Base-by-base conservation (phyloP, 2,329 filamentous ascomycete species). In the Cadophora malorum region DNA sequence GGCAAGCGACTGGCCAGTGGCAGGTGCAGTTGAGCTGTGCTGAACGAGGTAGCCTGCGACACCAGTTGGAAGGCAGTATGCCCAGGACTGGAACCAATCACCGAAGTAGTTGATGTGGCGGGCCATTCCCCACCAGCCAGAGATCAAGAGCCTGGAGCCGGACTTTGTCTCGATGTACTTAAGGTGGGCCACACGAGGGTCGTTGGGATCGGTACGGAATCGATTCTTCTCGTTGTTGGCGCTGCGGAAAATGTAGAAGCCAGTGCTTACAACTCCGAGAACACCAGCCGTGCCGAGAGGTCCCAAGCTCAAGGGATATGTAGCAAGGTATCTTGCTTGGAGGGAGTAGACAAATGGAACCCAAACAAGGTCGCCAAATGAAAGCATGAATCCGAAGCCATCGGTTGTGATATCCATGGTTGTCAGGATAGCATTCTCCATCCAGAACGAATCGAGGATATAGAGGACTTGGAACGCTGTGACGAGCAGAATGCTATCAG, bases 61-160 rank as follows among this genome's bases (percentile, higher is more conserved):
- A 0, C 92, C 92, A 0, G 94, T 97, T 0, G 95, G 94, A 53
- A 97, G 84, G 72, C 89, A 93, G 80, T 96, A 97, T 0, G 93
- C 89, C 93, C 93, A 97, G 9, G 91, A 88, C 88, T 97, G 94
- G 72, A 96, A 85, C 94, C 94, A 97, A 81, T 98, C 95, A 63
- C 94, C 95, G 0, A 97, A 81, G 80, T 98, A 97, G 83, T 97
- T 98, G 84, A 97, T 95, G 80, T 98, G 95, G 52, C 95, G 88
- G 0, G 94, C 91, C 25, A 88, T 84, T 53, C 95, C 95, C 95
- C 95, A 97, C 95, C 95, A 98, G 66, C 95, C 95, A 0, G 91
- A 91, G 3, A 89, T 89, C 71, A 97, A 85, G 35, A 97, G 87
- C 74, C 90, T 91, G 67, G 91, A 94, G 63, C 95, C 95, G 1